Base-by-base conservation (phyloP, 306 rosid genomes). In the Trifolium subterraneum region DNA sequence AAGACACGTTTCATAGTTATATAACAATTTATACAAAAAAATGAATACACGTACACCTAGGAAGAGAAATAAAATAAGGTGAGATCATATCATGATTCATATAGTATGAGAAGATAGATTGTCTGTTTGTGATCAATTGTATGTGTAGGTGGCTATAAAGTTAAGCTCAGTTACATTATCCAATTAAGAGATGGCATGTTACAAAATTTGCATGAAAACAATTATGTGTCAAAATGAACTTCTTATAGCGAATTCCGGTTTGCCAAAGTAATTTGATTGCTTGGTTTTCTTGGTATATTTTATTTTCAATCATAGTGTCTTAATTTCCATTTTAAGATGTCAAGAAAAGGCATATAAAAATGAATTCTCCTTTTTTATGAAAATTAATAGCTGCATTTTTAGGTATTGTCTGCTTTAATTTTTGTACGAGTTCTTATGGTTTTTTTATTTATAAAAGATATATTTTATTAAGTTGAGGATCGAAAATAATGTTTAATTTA, bases 201-300 rank as follows among this genome's bases (percentile, higher is more conserved):
- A 41, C 39, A 31, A 10, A 29, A 25, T 10, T 50, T 23, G 31
- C 47, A 54, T 31, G 63, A 60, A 9, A 52, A 19, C 7, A 19
- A 51, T n/a, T n/a, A 41, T 11, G 47, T 42, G 47, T 42, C 14
- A 42, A 12, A 1, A 42, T 44, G 8, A 35, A 39, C 52, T 29
- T 47, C 1, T 2, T 33, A 6, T 23, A 20, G 27, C 22, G 33
- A 78, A 64, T 13, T 41, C 44, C 39, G 16, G 62, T 52, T 64
- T 27, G 29, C 33, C n/a, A 68, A 33, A 14, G 54, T 42, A 20
- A 58, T 48, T 22, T 6, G 25, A 14, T 42, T 27, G 22, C 25
- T 56, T 22, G 45, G 47, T 44, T 72, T 33, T 18, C 35, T 3
- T 6, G 66, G 79, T 68, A 68, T 80, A 74, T 74, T 36, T 75